Conservation (phyloP, 2,329 filamentous ascomycete genomes). For the Uncinocarpus reesii region DNA sequence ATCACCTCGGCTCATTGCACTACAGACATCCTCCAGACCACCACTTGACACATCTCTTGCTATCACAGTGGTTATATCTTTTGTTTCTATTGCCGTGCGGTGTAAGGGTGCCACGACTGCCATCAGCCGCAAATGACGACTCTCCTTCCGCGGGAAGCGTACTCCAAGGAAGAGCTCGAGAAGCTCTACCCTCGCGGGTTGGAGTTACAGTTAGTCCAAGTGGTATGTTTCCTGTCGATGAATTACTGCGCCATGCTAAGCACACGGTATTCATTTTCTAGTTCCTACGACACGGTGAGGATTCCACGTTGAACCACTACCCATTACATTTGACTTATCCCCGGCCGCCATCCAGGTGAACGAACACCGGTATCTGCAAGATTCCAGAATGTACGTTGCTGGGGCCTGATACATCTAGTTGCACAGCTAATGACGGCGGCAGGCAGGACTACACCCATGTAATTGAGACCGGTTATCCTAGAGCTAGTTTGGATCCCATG, state of each 20-base stretch:
- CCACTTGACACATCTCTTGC: too few species aligned
- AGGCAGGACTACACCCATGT: conserved; percentile 44
- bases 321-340: not conserved
- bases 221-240: conserved; percentile 42
- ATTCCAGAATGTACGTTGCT: conserved; percentile 58
- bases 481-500: not conserved
- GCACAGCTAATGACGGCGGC: conserved; percentile 17
- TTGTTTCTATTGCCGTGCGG: not conserved
- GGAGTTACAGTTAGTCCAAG: conserved; percentile 79
- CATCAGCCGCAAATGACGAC: conserved; percentile 58
- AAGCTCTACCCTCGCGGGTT: conserved; percentile 70
- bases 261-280: conserved; percentile 38
- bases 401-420: not conserved
- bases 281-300: conserved; percentile 59
- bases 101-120: not conserved
- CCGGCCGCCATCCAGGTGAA: conserved; percentile 43
- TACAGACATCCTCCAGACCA: too few species aligned
- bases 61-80: not conserved
- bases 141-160: conserved; percentile 61
- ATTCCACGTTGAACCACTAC: not conserved
- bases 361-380: conserved; percentile 79
- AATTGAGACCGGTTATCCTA: conserved; percentile 17
- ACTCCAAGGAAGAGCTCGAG: conserved; percentile 68
- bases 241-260: conserved; percentile 12
- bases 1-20: too few species aligned